Evolutionary conservation across 208 protist genomes (phyloP).

Genomic region (Acanthamoeba triangularis): DNA sequence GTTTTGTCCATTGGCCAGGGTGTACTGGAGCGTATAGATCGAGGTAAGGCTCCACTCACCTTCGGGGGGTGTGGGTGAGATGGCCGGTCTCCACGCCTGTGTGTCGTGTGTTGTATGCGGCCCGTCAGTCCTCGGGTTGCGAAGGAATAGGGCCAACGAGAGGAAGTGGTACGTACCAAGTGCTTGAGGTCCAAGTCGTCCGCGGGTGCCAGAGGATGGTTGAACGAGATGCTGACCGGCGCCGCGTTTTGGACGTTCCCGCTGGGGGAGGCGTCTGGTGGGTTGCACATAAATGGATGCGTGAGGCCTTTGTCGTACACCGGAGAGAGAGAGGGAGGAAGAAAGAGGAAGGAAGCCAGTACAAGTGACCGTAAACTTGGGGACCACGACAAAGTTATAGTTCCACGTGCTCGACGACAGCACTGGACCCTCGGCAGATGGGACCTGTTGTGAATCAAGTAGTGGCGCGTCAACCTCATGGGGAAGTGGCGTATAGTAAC

Average conservation of each 20-base stretch:
- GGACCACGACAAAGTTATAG: conserved; percentile 9
- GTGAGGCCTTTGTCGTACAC: neutral
- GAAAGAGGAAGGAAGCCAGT: neutral
- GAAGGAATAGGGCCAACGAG: neutral
- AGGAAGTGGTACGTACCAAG: neutral
- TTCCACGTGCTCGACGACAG: neutral
- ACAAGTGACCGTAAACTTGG: conserved; percentile 41
- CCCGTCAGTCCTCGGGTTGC: neutral
- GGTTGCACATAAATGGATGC: neutral
- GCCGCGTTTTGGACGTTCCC: neutral
- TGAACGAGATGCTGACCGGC: conserved; percentile 25
- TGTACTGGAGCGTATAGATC: conserved; percentile 28
- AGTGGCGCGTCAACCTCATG: neutral
- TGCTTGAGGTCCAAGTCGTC: neutral
- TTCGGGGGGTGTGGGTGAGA: conserved; percentile 8
- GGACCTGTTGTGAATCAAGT: neutral
- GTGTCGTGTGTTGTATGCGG: neutral
- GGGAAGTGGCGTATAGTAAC: neutral
- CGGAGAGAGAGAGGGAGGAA: neutral
- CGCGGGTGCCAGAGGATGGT: conserved; percentile 35
- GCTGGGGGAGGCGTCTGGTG: neutral
- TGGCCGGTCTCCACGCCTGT: conserved; percentile 52
- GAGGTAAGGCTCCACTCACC: conserved; percentile 36
- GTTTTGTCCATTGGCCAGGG: neutral
- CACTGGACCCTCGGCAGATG: conserved; percentile 71